These are phyloP conservation scores for Dictyostelium firmibasis DNA, from an alignment of 78 protist genomes.

Conservation along the genomic window DNA sequence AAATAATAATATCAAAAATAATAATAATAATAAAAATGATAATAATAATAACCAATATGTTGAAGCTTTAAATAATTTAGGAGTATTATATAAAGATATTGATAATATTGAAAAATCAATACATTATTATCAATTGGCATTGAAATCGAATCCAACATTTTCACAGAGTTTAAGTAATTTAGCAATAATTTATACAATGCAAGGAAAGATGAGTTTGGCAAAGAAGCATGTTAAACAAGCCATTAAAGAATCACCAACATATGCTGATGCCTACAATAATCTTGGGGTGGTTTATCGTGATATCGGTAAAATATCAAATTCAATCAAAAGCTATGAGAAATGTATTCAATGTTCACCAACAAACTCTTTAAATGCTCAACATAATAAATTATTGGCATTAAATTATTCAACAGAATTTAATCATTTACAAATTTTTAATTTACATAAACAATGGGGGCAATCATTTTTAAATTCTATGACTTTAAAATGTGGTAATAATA, in stretches of 20 bases:
- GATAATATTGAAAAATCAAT: slow-evolving; percentile 74
- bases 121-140: slow-evolving; percentile 50
- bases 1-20: neutral
- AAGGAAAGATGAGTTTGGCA: slow-evolving; percentile 57
- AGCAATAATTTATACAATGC: slow-evolving; percentile 60
- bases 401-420: slow-evolving; percentile 29
- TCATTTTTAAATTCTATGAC: neutral
- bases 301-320: slow-evolving; percentile 63
- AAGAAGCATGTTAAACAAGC: slow-evolving; percentile 27
- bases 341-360: slow-evolving; percentile 13
- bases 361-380: slow-evolving; percentile 69
- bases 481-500: neutral
- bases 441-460: neutral
- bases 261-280: slow-evolving; percentile 79
- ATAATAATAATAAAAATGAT: neutral
- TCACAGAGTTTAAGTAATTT: slow-evolving; percentile 74
- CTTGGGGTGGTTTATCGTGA: slow-evolving; percentile 82
- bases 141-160: slow-evolving; percentile 38
- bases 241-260: slow-evolving; percentile 46
- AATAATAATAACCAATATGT: neutral
- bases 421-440: neutral
- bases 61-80: slow-evolving; percentile 88
- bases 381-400: slow-evolving; percentile 80
- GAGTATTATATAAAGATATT: slow-evolving; percentile 60
- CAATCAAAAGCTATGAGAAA: slow-evolving; percentile 58